These are phyloP conservation scores for Tetrahymena malaccensis DNA, from an alignment of 73 alveolate genomes.

Conservation along the genomic window DNA sequence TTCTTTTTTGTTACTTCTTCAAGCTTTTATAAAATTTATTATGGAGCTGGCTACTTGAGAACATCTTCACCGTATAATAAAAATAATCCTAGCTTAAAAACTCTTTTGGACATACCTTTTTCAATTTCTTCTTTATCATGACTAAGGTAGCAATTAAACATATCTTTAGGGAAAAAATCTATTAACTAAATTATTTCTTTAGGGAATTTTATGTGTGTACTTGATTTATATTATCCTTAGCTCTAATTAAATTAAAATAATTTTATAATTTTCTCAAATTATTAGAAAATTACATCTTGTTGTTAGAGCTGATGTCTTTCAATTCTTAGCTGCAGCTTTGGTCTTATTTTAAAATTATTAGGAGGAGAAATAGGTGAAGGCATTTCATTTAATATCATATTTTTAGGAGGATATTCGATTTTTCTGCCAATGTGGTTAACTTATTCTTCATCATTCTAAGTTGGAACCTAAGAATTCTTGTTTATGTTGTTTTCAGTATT, in stretches of 20 bases:
- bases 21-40: neutral
- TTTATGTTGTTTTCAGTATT: neutral
- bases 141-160: neutral
- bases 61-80: neutral
- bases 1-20: neutral
- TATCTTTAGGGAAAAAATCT: neutral
- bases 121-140: neutral
- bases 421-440: neutral
- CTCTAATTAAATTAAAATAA: neutral
- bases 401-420: neutral
- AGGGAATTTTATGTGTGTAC: neutral
- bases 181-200: neutral
- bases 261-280: neutral
- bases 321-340: neutral
- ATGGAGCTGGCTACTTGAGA: neutral
- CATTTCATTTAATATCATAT: neutral
- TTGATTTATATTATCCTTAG: neutral
- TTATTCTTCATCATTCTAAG: neutral
- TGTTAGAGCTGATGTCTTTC: neutral
- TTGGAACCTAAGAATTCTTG: neutral
- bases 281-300: neutral
- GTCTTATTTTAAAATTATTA: neutral
- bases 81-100: neutral
- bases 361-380: neutral
- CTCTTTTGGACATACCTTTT: neutral